Evolutionary conservation across 345 rosid species (phyloP).

Genomic region (Gossypium turneri): DNA sequence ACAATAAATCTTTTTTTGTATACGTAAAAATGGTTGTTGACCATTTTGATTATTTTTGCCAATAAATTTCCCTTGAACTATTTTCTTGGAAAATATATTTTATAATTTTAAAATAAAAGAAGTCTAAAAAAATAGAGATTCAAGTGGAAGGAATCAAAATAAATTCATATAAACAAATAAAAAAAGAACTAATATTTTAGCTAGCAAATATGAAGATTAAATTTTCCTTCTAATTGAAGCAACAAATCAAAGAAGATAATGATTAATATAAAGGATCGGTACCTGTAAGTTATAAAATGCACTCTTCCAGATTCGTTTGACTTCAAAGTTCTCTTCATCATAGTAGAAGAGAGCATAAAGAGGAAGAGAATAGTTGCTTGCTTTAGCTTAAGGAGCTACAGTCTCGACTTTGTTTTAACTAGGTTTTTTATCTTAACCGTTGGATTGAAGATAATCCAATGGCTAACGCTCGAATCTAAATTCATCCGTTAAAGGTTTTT

Average conservation of each 20-base stretch:
- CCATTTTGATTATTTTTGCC: too few species aligned
- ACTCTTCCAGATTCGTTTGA: neutral
- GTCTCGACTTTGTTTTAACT: neutral
- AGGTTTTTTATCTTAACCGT: slow-evolving; percentile 4
- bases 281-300: neutral
- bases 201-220: neutral
- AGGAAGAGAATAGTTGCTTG: neutral
- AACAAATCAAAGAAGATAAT: neutral
- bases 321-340: neutral
- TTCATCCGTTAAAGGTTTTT: neutral
- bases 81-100: neutral
- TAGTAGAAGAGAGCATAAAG: neutral
- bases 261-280: neutral
- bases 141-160: neutral
- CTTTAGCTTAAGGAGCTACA: slow-evolving; percentile 8
- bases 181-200: too few species aligned
- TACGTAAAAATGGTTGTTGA: neutral
- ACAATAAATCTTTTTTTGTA: neutral
- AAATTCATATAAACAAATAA: neutral
- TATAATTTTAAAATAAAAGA: neutral
- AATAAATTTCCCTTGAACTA: neutral
- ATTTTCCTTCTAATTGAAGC: neutral
- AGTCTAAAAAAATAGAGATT: too few species aligned
- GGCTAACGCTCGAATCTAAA: neutral
- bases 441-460: neutral